Evolutionary conservation across 495 filamentous ascomycete species (phyloP).

Genomic region (Penicillium ucsense): DNA sequence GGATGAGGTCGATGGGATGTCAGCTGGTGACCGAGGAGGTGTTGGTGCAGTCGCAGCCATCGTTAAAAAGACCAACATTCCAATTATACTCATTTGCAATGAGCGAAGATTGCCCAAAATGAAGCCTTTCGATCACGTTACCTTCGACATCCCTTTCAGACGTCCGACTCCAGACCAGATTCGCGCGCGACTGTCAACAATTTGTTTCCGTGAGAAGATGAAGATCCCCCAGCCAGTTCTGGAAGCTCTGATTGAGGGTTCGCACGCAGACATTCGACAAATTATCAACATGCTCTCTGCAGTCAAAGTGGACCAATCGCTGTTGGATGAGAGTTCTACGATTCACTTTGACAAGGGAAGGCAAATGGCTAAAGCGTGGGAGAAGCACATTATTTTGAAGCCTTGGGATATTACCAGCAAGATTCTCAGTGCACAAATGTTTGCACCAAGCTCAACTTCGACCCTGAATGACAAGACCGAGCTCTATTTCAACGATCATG

Average conservation of each 20-base stretch:
- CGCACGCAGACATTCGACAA: constrained; percentile 89
- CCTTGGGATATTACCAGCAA: constrained; percentile 97
- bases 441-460: constrained; percentile 65
- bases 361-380: constrained; percentile 93
- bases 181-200: constrained; percentile 81
- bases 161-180: constrained; percentile 85
- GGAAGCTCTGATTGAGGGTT: constrained; percentile 90
- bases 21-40: constrained; percentile 89
- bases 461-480: constrained; percentile 96
- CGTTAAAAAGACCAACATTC: constrained; percentile 89
- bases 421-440: constrained; percentile 81
- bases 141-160: constrained; percentile 76
- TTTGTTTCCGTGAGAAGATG: constrained; percentile 83
- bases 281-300: constrained; percentile 98
- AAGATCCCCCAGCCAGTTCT: constrained; percentile 81
- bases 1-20: constrained; percentile 99
- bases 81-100: constrained; percentile 96
- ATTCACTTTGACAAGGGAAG: constrained; percentile 79
- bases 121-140: constrained; percentile 87
- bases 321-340: constrained; percentile 63
- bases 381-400: constrained; percentile 92
- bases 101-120: constrained; percentile 89
- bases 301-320: constrained; percentile 71
- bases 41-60: constrained; percentile 89
- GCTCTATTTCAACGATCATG: constrained; percentile 98